Percentiles rank a stretch among this genome's conserved stretches.
Conservation (phyloP, 768 basidiomycete genomes). For the Tulasnella calospora region DNA sequence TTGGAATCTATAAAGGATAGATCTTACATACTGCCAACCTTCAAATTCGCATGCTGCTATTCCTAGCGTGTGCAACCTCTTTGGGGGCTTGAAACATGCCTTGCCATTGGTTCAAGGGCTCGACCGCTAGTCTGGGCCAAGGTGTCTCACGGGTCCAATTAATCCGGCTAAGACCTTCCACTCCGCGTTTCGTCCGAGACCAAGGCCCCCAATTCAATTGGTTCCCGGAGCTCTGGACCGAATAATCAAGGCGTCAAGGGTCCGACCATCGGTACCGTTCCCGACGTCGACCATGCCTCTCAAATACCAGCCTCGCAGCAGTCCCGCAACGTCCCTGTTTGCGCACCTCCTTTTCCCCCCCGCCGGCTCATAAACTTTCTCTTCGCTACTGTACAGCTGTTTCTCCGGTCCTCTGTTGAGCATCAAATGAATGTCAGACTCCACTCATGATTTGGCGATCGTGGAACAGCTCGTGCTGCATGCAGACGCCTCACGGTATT, state of each 20-base stretch:
- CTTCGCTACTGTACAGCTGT: background rate
- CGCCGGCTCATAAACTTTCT: background rate
- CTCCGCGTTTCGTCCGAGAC: background rate
- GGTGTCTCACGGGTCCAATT: background rate
- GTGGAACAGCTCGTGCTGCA: background rate
- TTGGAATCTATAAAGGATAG: background rate
- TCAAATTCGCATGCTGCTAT: background rate
- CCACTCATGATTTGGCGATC: background rate
- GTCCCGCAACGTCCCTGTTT: background rate
- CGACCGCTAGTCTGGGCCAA: background rate
- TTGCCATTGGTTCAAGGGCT: background rate
- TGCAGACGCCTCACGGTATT: background rate
- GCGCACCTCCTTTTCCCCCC: background rate
- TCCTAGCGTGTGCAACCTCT: background rate
- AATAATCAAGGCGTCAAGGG: background rate
- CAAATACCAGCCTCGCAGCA: background rate
- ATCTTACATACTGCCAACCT: background rate
- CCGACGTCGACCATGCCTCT: background rate
- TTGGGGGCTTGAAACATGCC: background rate
- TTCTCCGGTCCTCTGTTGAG: background rate
- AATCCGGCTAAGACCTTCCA: background rate
- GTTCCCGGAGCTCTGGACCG: background rate
- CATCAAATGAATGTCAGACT: conserved; percentile 8
- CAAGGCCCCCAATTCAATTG: background rate
- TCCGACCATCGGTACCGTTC: background rate